Evolutionary conservation across 352 stramenopile species (phyloP), one percentile per base, ranked within the genome.

Genomic region (Poterioochromonas sp.): DNA sequence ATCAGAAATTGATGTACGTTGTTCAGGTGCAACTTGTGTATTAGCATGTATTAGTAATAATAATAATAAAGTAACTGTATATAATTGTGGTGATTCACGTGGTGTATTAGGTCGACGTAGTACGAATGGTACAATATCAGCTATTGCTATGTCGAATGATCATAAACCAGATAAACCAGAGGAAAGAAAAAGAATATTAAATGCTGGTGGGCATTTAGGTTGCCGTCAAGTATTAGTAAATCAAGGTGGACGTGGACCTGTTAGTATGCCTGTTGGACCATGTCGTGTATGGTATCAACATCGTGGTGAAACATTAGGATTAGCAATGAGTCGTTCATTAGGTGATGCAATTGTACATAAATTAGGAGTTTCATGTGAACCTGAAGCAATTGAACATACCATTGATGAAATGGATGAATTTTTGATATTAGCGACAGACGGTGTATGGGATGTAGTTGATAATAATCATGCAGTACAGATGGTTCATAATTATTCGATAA

Each of bases 401-500:
- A 68, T 88, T 1, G 89, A 85, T 76, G 82, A 92, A 22, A 85
- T 91, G 5, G 64, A 62, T 32, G 32, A 76, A 49, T 77, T 81
- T 79, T 90, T 92, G 63, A 97, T 96, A 80, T 85, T 99, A 74
- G 96, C 93, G 22, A 98, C 94, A 0, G 95, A 99, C 83, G 96
- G 96, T 18, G 84, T 99, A 58, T 99, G 95, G 95, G 95, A 99
- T 82, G 98, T 99, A 85, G 94, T 98, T 81, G 90, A 88, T 40
- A 97, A 97, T 83, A 88, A 96, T 74, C 93, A 98, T 83, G 95
- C 94, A 60, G 89, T 94, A 15, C 29, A 77, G 41, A 78, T 79
- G 37, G 32, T 68, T 26, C 62, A 79, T 22, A 69, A 44, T 29
- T 47, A 41, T 29, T 11, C 63, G 5, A 29, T 11, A 12, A 43